A percentile compares a stretch with the other conserved stretches of the same genome.
These are phyloP conservation scores for Aspergillus transmontanensis DNA, from an alignment of 2,329 filamentous ascomycete species.

Conservation along the genomic window DNA sequence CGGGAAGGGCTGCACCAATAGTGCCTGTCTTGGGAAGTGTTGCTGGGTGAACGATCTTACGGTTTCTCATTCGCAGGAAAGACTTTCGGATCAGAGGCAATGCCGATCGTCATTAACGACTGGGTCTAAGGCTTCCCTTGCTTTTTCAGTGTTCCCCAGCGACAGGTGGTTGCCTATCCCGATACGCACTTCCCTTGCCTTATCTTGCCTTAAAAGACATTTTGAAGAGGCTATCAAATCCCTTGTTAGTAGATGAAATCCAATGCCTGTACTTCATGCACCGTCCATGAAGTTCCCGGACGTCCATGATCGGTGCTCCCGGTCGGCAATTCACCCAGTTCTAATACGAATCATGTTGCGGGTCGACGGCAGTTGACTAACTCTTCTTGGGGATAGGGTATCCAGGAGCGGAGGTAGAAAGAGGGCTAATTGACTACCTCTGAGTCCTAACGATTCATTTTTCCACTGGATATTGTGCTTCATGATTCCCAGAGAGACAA, in stretches of 20 bases:
- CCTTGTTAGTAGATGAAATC: not conserved
- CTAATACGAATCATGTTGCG: not conserved
- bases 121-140: not conserved
- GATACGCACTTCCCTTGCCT: not conserved
- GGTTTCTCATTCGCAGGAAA: slow-evolving; percentile 8
- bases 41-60: not conserved
- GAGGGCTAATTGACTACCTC: not conserved
- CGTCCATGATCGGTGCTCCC: not conserved
- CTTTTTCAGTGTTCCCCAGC: not conserved
- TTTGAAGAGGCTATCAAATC: not conserved
- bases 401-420: not conserved
- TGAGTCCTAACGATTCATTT: not conserved
- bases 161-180: not conserved
- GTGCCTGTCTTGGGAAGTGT: not conserved
- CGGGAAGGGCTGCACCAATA: not conserved
- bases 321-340: not conserved
- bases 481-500: not conserved
- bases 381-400: not conserved
- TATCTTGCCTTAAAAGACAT: not conserved
- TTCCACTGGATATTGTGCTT: not conserved
- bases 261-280: not conserved
- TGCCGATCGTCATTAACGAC: slow-evolving; percentile 5
- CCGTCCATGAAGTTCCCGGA: not conserved
- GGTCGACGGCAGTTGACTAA: not conserved
- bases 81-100: not conserved